Evolutionary conservation across 768 basidiomycete genomes (phyloP), one percentile per base, ranked within the genome.

Genomic region (Collybia mongolica): DNA sequence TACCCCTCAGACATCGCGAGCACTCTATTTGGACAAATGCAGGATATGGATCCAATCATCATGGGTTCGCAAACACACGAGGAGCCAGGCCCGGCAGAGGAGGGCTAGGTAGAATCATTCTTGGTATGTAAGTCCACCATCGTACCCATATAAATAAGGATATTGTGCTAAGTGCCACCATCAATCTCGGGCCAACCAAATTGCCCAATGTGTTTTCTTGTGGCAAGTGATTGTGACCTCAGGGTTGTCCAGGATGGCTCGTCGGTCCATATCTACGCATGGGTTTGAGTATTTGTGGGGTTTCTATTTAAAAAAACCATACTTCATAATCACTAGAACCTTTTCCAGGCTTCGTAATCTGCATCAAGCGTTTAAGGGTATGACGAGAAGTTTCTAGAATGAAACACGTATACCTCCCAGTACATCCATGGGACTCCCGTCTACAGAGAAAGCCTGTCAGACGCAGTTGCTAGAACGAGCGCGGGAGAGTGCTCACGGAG

Each of bases 351-450:
- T 60, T 61, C n/a, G 46, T 56, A 9, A 48, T 29, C 57, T 56
- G 15, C 11, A 32, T 22, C 11, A 43, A 32, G 12, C 28, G 3
- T 39, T 22, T 17, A 15, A 6, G 29, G 5, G n/a, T 42, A 51
- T 2, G 23, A 26, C 7, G 18, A 1, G 6, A 29, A 12, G n/a
- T 11, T 1, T 11, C 5, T 43, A 24, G 18, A 20, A 24, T 15
- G 18, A n/a, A 8, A 12, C 29, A 14, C 11, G 11, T 14, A 32
- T 42, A 57, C 57, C 54, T 63, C 61, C 61, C 62, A 63, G 36
- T 61, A 63, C 58, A 61, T 61, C 62, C 60, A 63, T 9, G 62
- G 60, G 6, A 63, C 56, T 18, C 62, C 61, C 23, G 60, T 60
- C 55, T 61, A 41, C 15, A 18, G 40, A 26, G 11, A 39, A 23